Percentiles rank a stretch among this genome's conserved stretches.
phyloP scores from a whole-genome alignment of 192 early-diverging fungal genomes.

The Coemansia sp. region DNA sequence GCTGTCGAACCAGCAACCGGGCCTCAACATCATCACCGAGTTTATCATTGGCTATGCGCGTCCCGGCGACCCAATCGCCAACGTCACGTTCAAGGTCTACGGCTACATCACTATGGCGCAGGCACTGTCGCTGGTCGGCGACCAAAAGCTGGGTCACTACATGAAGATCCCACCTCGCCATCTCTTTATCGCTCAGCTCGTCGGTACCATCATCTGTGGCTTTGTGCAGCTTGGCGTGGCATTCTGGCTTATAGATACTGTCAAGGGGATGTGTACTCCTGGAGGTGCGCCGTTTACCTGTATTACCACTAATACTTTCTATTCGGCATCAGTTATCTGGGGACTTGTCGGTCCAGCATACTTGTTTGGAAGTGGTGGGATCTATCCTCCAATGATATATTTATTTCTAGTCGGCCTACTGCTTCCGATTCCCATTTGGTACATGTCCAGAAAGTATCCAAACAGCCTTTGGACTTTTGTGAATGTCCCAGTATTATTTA shows the following conservation, averaged over 20 bases:
- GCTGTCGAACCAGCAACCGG: conserved; percentile 72
- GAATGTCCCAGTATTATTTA: conserved; percentile 69
- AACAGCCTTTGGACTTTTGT: conserved; percentile 58
- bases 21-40: conserved; percentile 83
- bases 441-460: conserved; percentile 58
- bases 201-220: conserved; percentile 69
- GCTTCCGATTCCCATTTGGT: conserved; percentile 70
- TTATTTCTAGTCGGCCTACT: conserved; percentile 64
- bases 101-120: conserved; percentile 77
- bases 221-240: conserved; percentile 70
- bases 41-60: conserved; percentile 75
- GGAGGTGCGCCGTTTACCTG: conserved; percentile 66
- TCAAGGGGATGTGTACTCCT: conserved; percentile 57
- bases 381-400: conserved; percentile 53
- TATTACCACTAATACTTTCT: conserved; percentile 60
- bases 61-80: conserved; percentile 77
- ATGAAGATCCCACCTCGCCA: conserved; percentile 80
- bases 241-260: conserved; percentile 63
- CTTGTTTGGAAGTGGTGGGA: conserved; percentile 62
- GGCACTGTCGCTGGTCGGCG: conserved; percentile 62
- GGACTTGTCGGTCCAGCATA: conserved; percentile 72
- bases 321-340: conserved; percentile 76
- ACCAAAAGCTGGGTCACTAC: conserved; percentile 78
- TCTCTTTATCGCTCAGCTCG: conserved; percentile 77
- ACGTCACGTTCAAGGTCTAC: conserved; percentile 84